These are phyloP conservation scores for Basidiobolus heterosporus DNA, from an alignment of 371 early-diverging fungal genomes.

Conservation along the genomic window DNA sequence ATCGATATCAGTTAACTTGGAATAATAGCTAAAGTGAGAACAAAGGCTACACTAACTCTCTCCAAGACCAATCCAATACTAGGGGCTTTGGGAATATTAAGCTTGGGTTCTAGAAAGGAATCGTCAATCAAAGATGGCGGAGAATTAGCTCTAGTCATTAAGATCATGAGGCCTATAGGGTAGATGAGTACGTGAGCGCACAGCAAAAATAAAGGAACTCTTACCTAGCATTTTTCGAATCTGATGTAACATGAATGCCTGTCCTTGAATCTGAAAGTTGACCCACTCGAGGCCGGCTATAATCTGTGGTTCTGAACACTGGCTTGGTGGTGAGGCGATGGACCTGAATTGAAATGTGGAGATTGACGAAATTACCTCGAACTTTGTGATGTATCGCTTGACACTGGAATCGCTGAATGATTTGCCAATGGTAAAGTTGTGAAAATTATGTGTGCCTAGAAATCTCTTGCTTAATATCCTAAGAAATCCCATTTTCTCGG, in stretches of 20 bases:
- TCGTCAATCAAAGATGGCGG: slow-evolving; percentile 40
- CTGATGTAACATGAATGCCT: slow-evolving; percentile 98
- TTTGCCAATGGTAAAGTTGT: slow-evolving; percentile 87
- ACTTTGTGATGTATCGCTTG: slow-evolving; percentile 61
- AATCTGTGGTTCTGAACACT: slow-evolving; percentile 58
- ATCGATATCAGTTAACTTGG: too few relatives aligned
- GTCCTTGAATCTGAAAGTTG: slow-evolving; percentile 81
- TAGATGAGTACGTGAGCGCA: neutral
- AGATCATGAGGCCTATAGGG: slow-evolving; percentile 39
- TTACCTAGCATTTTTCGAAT: slow-evolving; percentile 98
- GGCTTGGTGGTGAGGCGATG: neutral
- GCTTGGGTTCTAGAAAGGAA: slow-evolving; percentile 39
- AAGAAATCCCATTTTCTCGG: slow-evolving; percentile 39
- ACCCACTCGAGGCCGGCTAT: slow-evolving; percentile 80
- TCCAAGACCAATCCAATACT: slow-evolving; percentile 88
- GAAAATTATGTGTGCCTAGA: slow-evolving; percentile 85
- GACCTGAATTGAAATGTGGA: too few relatives aligned
- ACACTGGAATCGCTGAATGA: slow-evolving; percentile 55
- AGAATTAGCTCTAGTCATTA: slow-evolving; percentile 57
- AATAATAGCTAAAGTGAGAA: too few relatives aligned
- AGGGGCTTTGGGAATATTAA: slow-evolving; percentile 97
- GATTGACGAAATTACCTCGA: slow-evolving; percentile 26
- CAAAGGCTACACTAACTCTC: slow-evolving; percentile 21
- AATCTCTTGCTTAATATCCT: slow-evolving; percentile 48
- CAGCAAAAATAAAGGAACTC: neutral